These are phyloP conservation scores for Ganoderma lingzhi DNA, from an alignment of 1,284 basidiomycete species.

Conservation along the genomic window DNA sequence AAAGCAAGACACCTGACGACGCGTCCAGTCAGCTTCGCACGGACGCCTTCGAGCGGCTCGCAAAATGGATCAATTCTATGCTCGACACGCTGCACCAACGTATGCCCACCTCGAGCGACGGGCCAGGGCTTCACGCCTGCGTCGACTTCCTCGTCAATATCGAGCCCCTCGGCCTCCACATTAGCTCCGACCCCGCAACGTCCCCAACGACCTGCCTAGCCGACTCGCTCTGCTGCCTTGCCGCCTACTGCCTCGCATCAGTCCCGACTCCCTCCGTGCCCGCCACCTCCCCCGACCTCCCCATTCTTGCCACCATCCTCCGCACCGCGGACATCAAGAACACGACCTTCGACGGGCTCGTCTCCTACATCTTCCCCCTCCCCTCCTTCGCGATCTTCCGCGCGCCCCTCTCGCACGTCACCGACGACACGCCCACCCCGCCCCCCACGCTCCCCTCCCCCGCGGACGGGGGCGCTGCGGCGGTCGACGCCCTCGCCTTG, in stretches of 20 bases:
- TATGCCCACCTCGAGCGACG: background rate
- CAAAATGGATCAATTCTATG: constrained; percentile 39
- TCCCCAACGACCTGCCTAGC: constrained; percentile 28
- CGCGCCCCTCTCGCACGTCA: constrained; percentile 21
- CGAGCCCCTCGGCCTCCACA: constrained; percentile 27
- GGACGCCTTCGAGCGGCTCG: constrained; percentile 31
- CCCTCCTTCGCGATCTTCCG: constrained; percentile 23
- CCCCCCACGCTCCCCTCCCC: constrained; percentile 15
- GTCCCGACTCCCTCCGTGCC: constrained; percentile 22
- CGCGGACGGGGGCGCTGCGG: constrained; percentile 9
- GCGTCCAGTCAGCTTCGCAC: constrained; percentile 8
- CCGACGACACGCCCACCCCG: constrained; percentile 22
- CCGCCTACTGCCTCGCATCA: constrained; percentile 40
- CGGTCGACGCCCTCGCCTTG: constrained; percentile 43
- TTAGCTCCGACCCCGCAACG: constrained; percentile 13
- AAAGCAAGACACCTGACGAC: constrained; percentile 8
- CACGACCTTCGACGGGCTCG: constrained; percentile 24
- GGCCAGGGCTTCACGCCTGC: constrained; percentile 24
- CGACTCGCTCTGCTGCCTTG: constrained; percentile 43
- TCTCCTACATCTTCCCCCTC: constrained; percentile 30
- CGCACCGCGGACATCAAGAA: constrained; percentile 26
- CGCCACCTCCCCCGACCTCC: constrained; percentile 24
- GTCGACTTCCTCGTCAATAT: constrained; percentile 33
- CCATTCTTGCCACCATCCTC: constrained; percentile 34
- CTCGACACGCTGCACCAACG: constrained; percentile 26